A percentile compares a stretch with the other conserved stretches of the same genome.
Conservation (phyloP, 1,284 basidiomycete species). For the Volvariella surrecta region DNA sequence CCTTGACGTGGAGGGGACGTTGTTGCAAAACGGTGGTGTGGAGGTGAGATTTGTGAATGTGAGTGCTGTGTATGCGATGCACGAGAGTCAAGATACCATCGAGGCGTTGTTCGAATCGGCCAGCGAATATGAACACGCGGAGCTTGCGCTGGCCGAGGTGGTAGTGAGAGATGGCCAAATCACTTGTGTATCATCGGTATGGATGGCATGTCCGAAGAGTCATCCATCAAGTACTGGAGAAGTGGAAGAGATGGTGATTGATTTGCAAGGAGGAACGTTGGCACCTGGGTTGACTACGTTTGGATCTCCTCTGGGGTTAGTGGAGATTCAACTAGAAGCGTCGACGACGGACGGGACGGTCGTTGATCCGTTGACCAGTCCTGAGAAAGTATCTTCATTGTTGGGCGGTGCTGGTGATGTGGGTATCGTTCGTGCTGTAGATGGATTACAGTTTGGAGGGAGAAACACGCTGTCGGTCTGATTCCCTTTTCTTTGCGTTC, state of each 20-base stretch:
- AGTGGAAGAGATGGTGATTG: conserved; percentile 15
- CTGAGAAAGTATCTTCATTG: conserved; percentile 16
- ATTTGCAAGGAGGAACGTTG: conserved; percentile 27
- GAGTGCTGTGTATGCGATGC: conserved; percentile 23
- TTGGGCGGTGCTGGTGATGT: conserved; percentile 20
- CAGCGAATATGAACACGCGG: too few species aligned
- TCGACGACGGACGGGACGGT: conserved; percentile 61
- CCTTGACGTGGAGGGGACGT: conserved; percentile 8
- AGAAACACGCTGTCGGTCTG: conserved; percentile 54
- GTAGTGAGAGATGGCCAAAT: conserved; percentile 13
- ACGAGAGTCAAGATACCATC: conserved; percentile 7
- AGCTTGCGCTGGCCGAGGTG: not conserved
- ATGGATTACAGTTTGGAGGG: conserved; percentile 64
- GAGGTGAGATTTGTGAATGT: conserved; percentile 40
- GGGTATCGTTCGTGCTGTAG: conserved; percentile 49
- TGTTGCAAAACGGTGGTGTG: conserved; percentile 1
- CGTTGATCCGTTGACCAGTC: conserved; percentile 36
- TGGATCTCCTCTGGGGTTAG: conserved; percentile 50
- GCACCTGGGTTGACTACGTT: conserved; percentile 48
- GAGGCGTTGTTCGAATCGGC: conserved; percentile 6
- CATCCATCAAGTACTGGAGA: not conserved
- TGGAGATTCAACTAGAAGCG: conserved; percentile 52
- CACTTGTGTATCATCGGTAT: conserved; percentile 5
- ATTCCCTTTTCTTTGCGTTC: not conserved
- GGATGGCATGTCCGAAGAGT: not conserved